Conservation (phyloP, 352 stramenopile genomes). For the Globisporangium solare region DNA sequence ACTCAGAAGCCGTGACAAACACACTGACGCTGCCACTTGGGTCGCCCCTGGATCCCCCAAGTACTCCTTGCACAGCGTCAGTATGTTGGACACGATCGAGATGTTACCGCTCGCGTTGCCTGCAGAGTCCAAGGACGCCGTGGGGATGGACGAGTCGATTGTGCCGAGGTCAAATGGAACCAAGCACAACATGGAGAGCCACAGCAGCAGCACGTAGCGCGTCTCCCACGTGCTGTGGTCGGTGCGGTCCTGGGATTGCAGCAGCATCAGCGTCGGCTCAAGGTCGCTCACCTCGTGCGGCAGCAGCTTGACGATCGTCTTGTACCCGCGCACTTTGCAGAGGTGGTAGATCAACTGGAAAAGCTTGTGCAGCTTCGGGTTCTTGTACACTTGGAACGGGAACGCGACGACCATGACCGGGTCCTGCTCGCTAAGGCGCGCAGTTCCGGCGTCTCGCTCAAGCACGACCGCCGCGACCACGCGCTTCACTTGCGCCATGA, state of each 20-base stretch:
- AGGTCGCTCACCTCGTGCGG: slow-evolving; percentile 95
- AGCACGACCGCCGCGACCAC: slow-evolving; percentile 38
- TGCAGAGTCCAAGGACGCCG: neutral
- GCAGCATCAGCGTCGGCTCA: slow-evolving; percentile 89
- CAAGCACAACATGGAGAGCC: slow-evolving; percentile 96
- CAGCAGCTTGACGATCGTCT: slow-evolving; percentile 94
- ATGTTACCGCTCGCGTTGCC: slow-evolving; percentile 22
- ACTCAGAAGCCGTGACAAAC: slow-evolving; percentile 91
- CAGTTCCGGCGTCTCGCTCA: slow-evolving; percentile 10
- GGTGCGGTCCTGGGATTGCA: slow-evolving; percentile 83
- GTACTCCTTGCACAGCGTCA: slow-evolving; percentile 85
- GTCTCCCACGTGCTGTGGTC: slow-evolving; percentile 73
- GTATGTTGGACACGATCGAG: slow-evolving; percentile 75
- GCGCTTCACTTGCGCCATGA: slow-evolving; percentile 63
- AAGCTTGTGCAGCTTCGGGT: slow-evolving; percentile 74
- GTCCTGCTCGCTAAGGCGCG: neutral
- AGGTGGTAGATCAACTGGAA: slow-evolving; percentile 94
- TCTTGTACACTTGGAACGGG: slow-evolving; percentile 71
- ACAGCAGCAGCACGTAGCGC: slow-evolving; percentile 92
- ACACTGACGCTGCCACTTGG: slow-evolving; percentile 92
- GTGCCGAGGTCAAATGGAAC: slow-evolving; percentile 97
- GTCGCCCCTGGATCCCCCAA: slow-evolving; percentile 78
- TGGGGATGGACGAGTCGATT: slow-evolving; percentile 88
- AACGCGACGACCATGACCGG: slow-evolving; percentile 30
- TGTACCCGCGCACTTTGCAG: slow-evolving; percentile 95